Evolutionary conservation across 495 filamentous ascomycete species (phyloP).

Genomic region (Annulohypoxylon stygium): DNA sequence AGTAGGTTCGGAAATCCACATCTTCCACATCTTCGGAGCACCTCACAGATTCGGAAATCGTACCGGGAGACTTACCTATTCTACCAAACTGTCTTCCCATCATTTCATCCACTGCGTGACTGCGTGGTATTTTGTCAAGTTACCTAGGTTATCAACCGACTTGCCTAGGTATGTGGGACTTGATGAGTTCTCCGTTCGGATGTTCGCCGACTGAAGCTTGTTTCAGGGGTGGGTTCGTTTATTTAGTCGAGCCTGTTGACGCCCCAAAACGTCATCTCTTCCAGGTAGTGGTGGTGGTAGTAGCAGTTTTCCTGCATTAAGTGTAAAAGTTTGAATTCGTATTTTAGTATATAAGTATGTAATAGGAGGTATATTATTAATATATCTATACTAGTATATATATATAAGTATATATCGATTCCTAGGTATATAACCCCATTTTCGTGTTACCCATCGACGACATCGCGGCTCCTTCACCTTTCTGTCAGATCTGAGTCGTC

Average conservation of each 20-base stretch:
- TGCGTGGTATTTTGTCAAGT: not conserved
- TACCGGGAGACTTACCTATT: not conserved
- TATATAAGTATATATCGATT: not conserved
- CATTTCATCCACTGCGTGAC: not conserved
- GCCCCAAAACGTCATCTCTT: conserved; percentile 18
- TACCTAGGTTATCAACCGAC: not conserved
- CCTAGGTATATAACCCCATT: not conserved
- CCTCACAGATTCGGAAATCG: conserved; percentile 12
- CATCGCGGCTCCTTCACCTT: not conserved
- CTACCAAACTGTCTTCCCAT: not conserved
- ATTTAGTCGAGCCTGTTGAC: conserved; percentile 12
- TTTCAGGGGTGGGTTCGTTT: conserved; percentile 7
- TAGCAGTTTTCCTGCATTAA: too few species aligned
- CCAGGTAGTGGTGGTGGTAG: too few species aligned
- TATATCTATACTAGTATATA: not conserved
- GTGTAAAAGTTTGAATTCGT: too few species aligned
- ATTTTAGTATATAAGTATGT: not conserved
- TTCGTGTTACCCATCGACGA: not conserved
- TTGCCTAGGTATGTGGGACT: conserved; percentile 38
- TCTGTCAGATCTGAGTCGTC: not conserved
- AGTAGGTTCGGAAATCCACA: not conserved
- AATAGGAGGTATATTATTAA: not conserved
- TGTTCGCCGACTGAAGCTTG: not conserved
- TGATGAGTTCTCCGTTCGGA: conserved; percentile 2
- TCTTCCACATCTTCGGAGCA: not conserved